Evolutionary conservation across 2,329 filamentous ascomycete species (phyloP).

Genomic region (Metarhizium rileyi): DNA sequence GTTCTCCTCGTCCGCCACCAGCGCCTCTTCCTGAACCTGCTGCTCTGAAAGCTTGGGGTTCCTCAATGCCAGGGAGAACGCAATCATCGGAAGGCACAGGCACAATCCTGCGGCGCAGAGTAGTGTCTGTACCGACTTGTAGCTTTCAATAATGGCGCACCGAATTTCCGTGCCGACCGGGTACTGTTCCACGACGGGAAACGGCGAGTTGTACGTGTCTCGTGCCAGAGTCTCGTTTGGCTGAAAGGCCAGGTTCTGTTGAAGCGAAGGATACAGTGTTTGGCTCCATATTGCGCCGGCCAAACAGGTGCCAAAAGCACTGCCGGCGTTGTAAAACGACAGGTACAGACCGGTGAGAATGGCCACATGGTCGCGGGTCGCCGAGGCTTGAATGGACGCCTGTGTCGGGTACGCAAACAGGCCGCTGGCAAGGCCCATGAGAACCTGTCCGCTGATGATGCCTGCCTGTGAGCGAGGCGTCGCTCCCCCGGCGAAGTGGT

Average conservation of each 20-base stretch:
- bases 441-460: slow-evolving; percentile 44
- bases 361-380: slow-evolving; percentile 26
- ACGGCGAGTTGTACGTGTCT: slow-evolving; percentile 28
- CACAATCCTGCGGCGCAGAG: slow-evolving; percentile 36
- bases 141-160: slow-evolving; percentile 32
- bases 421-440: slow-evolving; percentile 49
- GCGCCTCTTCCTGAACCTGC: slow-evolving; percentile 13
- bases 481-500: slow-evolving; percentile 42
- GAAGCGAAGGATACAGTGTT: slow-evolving; percentile 23
- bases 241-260: slow-evolving; percentile 23
- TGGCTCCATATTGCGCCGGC: slow-evolving; percentile 34
- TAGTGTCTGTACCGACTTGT: slow-evolving; percentile 33
- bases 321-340: slow-evolving; percentile 32
- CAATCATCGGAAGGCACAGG: slow-evolving; percentile 36
- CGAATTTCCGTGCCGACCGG: slow-evolving; percentile 34
- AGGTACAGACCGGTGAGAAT: slow-evolving; percentile 29
- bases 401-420: slow-evolving; percentile 39
- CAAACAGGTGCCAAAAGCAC: slow-evolving; percentile 30
- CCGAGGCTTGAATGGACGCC: slow-evolving; percentile 29
- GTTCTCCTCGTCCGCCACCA: background rate
- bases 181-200: slow-evolving; percentile 21
- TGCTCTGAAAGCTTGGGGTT: slow-evolving; percentile 35
- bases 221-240: slow-evolving; percentile 24
- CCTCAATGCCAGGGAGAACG: slow-evolving; percentile 30
- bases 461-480: slow-evolving; percentile 32